A percentile compares a stretch with the other conserved stretches of the same genome.
Conservation (phyloP, 2,329 filamentous ascomycete genomes). For the Penicillium sp. region DNA sequence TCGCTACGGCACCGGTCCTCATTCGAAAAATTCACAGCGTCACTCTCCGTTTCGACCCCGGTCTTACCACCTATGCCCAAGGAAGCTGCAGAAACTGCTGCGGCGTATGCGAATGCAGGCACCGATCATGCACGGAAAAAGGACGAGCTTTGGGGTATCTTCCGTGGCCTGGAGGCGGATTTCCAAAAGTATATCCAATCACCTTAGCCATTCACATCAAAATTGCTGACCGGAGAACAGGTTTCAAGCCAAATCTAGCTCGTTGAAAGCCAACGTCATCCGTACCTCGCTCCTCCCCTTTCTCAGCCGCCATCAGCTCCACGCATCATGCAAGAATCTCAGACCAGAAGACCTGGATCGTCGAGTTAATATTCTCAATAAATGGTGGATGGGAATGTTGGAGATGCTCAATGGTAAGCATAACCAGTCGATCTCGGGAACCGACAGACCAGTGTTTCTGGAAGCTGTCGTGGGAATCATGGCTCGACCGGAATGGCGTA, state of each 20-base stretch:
- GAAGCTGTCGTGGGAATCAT: constrained; percentile 79
- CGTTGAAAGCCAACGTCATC: constrained; percentile 72
- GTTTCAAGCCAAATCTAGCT: constrained; percentile 70
- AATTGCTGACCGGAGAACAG: constrained; percentile 33
- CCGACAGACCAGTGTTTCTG: constrained; percentile 77
- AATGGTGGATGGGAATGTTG: constrained; percentile 83
- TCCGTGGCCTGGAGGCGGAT: constrained; percentile 66
- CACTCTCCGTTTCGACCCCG: constrained; percentile 44
- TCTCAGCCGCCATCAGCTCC: constrained; percentile 64
- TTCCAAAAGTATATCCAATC: constrained; percentile 56
- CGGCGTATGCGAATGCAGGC: constrained; percentile 28
- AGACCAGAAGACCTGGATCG: constrained; percentile 80
- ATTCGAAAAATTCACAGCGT: constrained; percentile 45
- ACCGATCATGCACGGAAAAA: constrained; percentile 53
- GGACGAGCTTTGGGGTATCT: constrained; percentile 68
- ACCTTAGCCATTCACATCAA: neutral
- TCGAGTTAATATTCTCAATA: constrained; percentile 74
- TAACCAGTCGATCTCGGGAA: constrained; percentile 73
- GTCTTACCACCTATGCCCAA: constrained; percentile 49
- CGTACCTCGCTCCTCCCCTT: constrained; percentile 73
- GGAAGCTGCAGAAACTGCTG: constrained; percentile 40
- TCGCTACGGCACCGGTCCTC: constrained; percentile 45
- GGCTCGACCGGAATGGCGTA: constrained; percentile 84
- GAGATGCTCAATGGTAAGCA: constrained; percentile 76
- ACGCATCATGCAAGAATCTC: constrained; percentile 64